Base-by-base conservation (phyloP, 805 yeast genomes). In the Nakazawaea pomicola region DNA sequence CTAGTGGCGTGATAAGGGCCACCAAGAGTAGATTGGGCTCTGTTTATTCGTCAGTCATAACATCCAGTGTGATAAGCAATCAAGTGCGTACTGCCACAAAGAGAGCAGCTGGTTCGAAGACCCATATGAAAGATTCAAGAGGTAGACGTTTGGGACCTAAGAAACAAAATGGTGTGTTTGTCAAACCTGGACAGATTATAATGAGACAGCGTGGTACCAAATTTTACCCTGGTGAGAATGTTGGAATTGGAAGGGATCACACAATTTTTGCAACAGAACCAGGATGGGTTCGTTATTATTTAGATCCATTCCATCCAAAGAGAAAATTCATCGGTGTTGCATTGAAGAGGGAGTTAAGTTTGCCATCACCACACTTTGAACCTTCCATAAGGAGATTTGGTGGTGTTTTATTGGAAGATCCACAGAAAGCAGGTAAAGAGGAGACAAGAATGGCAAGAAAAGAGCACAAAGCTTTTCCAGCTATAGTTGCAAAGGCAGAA, bases 131-230 rank as follows among this genome's bases (percentile, higher is more conserved):
- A 58, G 96, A 90, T 61, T 90, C 99, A 12, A 88, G 88, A 3
- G 99, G 99, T 69, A 80, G 95, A 61, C 72, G 98, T 57, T 67
- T 93, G 38, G 99, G 99, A 19, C 84, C 95, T 27, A 93, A 93
- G 65, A 84, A 74, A 37, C 76, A 83, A 47, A 96, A 91, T 55
- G 89, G 93, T 30, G 70, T 76, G 56, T 66, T 59, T 35, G 96
- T 91, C 1, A 71, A 72, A 37, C 79, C 86, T 1, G 97, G 97
- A 8, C 85, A 89, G 54, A 89, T 93, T 50, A 70, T 93, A 29
- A 77, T 85, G 78, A 79, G 97, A 60, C 99, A 93, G 58, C 76
- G 98, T 60, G 99, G 99, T 53, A 88, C 98, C 15, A 83, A 78
- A 55, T 84, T 90, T 60, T 93, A 79, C 56, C 98, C 99, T 0